Evolutionary conservation across 441 rosid species (phyloP), one percentile per base, ranked within the genome.

Genomic region (Populus hybrid): DNA sequence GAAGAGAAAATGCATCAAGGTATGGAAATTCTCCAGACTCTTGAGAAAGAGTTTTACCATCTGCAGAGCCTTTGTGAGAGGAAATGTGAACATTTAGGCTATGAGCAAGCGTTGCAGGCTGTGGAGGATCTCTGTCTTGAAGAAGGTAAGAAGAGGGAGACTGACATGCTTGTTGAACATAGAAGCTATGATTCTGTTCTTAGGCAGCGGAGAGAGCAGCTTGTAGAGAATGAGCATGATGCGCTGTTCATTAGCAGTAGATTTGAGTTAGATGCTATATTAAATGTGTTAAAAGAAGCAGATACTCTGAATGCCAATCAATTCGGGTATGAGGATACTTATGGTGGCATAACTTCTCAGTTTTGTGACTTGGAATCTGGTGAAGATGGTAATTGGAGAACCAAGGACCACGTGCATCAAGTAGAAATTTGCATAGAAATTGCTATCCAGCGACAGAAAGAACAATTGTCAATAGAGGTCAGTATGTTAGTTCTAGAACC

Each of bases 361-460:
- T 84, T 91, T 54, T 87, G 88, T 84, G 98, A 94, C 85, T 66
- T 93, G 87, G 98, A 92, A 86, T 92, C 96, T 80, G 95, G 95
- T 67, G 93, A 93, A 88, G 88, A 84, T 72, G 89, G 83, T 83
- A 95, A 89, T 69, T 89, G 93, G 96, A 87, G 91, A 87, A 82
- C 85, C 69, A 93, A 86, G 86, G 94, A 91, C 69, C 87, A 83
- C 82, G 76, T 82, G 78, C 89, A 89, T 86, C 96, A 91, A 83
- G 80, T 90, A 65, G 94, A 93, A 78, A 85, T 89, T 77, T 91
- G 89, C 83, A 84, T 94, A 77, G 97, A 93, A 87, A 88, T 83
- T 86, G 89, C 92, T 23, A 90, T 93, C 73, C 93, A 90, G 89
- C 89, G 89, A 72, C 98, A 90, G 81, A 96, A 94, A 84, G 97